Conservation (phyloP, 306 rosid genomes). For the Cotoneaster glaucophyllus region DNA sequence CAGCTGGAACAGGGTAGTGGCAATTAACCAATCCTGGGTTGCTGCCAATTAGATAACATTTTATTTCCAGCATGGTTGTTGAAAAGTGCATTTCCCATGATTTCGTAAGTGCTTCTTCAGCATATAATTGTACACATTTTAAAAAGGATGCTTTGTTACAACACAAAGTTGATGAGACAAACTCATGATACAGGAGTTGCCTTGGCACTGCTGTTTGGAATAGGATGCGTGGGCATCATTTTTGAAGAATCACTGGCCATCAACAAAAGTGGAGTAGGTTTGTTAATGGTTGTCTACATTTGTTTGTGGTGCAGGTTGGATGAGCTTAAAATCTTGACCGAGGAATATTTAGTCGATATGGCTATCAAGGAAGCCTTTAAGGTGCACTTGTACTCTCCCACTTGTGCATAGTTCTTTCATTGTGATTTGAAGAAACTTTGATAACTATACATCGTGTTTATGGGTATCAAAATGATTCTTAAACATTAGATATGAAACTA, state of each 20-base stretch:
- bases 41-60: constrained; percentile 77
- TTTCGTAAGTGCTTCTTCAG: neutral
- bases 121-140: neutral
- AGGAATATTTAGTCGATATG: constrained; percentile 70
- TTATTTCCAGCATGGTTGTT: constrained; percentile 13
- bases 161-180: constrained; percentile 11
- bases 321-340: constrained; percentile 67
- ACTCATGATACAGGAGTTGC: constrained; percentile 59
- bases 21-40: constrained; percentile 95
- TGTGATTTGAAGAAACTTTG: neutral
- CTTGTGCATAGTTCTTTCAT: neutral
- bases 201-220: constrained; percentile 74
- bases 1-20: constrained; percentile 61
- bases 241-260: constrained; percentile 92
- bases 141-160: neutral
- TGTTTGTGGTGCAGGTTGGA: constrained; percentile 44
- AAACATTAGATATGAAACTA: too few relatives aligned
- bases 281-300: constrained; percentile 48
- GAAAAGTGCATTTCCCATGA: constrained; percentile 1
- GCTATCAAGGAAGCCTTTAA: constrained; percentile 57
- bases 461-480: too few relatives aligned
- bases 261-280: constrained; percentile 86
- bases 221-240: constrained; percentile 92
- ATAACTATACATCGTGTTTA: neutral
- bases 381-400: constrained; percentile 15